Evolutionary conservation across 1,284 basidiomycete genomes (phyloP).

Genomic region (Microbotryum saponariae): DNA sequence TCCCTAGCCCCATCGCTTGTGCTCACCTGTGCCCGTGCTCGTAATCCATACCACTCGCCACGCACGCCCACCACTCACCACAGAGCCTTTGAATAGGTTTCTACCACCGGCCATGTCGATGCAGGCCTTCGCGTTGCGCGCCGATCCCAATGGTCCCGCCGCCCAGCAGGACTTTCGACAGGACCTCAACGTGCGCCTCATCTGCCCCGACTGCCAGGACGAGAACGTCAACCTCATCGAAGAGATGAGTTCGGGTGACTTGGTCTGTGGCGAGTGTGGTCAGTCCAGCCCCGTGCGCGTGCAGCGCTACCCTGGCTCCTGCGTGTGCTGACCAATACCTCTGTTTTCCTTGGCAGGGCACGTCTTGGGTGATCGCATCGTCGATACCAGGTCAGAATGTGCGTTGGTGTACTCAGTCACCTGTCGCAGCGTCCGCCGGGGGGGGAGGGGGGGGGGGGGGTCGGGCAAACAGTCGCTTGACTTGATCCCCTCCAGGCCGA

Average conservation of each 20-base stretch:
- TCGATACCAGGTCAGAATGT: slow-evolving; percentile 95
- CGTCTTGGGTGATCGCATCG: slow-evolving; percentile 88
- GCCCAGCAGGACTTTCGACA: slow-evolving; percentile 41
- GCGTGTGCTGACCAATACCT: neutral
- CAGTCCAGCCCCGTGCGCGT: slow-evolving; percentile 43
- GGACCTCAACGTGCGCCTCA: slow-evolving; percentile 78
- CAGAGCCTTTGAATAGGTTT: neutral
- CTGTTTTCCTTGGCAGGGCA: slow-evolving; percentile 16
- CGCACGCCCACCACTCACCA: too few species aligned
- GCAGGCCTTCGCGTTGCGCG: slow-evolving; percentile 26
- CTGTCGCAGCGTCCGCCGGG: too few species aligned
- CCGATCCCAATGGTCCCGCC: slow-evolving; percentile 18
- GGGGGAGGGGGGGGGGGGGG: too few species aligned
- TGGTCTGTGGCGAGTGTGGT: slow-evolving; percentile 95
- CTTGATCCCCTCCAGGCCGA: too few species aligned
- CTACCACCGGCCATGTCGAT: neutral
- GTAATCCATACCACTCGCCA: too few species aligned
- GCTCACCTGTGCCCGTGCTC: too few species aligned
- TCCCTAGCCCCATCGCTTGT: too few species aligned
- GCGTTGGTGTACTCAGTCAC: slow-evolving; percentile 19
- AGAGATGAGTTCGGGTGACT: slow-evolving; percentile 94
- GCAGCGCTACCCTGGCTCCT: neutral
- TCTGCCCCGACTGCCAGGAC: slow-evolving; percentile 89
- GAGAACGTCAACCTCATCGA: slow-evolving; percentile 91
- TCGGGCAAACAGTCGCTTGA: too few species aligned